Conservation (phyloP, 1,284 basidiomycete genomes). For the Tilletia horrida region DNA sequence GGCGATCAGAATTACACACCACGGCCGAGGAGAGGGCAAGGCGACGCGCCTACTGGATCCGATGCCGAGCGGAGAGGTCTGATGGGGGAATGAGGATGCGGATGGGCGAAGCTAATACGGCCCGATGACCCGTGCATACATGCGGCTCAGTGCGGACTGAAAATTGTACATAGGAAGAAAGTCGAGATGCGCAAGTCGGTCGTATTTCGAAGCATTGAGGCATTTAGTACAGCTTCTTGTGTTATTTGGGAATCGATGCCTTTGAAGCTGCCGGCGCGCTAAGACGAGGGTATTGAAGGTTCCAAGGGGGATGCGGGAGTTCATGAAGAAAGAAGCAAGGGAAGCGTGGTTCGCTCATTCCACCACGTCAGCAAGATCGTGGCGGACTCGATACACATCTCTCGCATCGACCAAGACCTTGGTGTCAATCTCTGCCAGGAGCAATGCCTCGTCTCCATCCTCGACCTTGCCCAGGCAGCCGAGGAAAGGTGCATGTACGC, state of each 20-base stretch:
- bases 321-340: slow-evolving; percentile 25
- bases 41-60: neutral
- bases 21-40: slow-evolving; percentile 5
- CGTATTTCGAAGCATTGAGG: too few relatives aligned
- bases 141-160: neutral
- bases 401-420: slow-evolving; percentile 35
- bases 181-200: too few relatives aligned
- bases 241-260: too few relatives aligned
- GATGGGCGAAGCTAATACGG: slow-evolving; percentile 27
- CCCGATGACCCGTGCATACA: neutral
- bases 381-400: slow-evolving; percentile 36
- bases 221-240: too few relatives aligned
- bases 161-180: too few relatives aligned
- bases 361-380: slow-evolving; percentile 17
- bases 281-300: too few relatives aligned
- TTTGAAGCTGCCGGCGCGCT: too few relatives aligned
- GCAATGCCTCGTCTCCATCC: slow-evolving; percentile 35
- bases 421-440: slow-evolving; percentile 40
- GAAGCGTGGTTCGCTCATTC: slow-evolving; percentile 17
- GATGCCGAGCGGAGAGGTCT: slow-evolving; percentile 20
- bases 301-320: too few relatives aligned
- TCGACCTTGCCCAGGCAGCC: slow-evolving; percentile 35
- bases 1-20: slow-evolving; percentile 19
- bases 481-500: slow-evolving; percentile 43
- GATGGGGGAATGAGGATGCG: slow-evolving; percentile 9